Evolutionary conservation across 805 yeast genomes (phyloP), one percentile per base, ranked within the genome.

Genomic region (Saccharomycopsis sp.): DNA sequence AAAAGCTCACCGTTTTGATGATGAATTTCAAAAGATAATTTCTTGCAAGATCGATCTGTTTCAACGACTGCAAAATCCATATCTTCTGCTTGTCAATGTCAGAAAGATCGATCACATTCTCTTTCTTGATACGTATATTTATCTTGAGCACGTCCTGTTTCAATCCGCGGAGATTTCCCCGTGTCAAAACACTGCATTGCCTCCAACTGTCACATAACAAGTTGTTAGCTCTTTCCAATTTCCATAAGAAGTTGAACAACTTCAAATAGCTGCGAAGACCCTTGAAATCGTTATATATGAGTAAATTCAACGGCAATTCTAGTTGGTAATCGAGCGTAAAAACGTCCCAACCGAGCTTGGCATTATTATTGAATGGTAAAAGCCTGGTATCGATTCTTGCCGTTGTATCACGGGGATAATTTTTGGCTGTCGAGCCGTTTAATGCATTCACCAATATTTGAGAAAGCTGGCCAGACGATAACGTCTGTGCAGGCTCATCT

Each of bases 171-270:
- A 72, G 66, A 51, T 67, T 63, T 61, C 71, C 12, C 22, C 56
- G 47, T 15, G 69, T 62, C n/a, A 75, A 35, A 53, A 67, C 65
- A 56, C 67, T 74, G 1, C 72, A 69, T 20, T 70, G 66, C 29
- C 68, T 67, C 89, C 87, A 83, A 24, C 76, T 73, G 3, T 64
- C 63, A 56, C 77, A 76, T 58, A 87, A 73, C 57, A 82, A 72
- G 64, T 73, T 77, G 19, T 80, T 78, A 15, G 85, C 78, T 62
- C 89, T 85, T 60, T 85, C 82, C 22, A 93, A 72, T 64, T 86
- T 81, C 90, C 97, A 89, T 47, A 94, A 70, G 66, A 90, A 89
- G 65, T 91, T 89, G 75, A 93, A 94, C 63, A 92, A 80, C 64
- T 87, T 80, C 55, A 90, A 74, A 68, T 93, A 93, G 56, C 82